A percentile compares a stretch with the other conserved stretches of the same genome.
phyloP scores from a whole-genome alignment of 2,329 filamentous ascomycete species.

The Trichophaea hybrida region DNA sequence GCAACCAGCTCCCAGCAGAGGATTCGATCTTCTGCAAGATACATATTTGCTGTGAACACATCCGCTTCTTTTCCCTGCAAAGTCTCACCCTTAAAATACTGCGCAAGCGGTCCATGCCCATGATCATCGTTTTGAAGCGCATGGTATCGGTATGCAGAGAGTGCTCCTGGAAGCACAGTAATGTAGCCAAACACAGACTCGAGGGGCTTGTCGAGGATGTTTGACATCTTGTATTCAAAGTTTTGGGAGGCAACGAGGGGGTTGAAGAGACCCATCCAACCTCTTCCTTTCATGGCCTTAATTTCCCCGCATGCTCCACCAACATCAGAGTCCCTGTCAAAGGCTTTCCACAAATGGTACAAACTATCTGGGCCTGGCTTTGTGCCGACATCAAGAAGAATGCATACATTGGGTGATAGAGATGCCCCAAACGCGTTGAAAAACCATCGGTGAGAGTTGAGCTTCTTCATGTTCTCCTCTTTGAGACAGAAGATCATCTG shows the following conservation, averaged over 20 bases:
- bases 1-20: constrained; percentile 91
- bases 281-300: constrained; percentile 85
- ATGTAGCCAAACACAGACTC: constrained; percentile 98
- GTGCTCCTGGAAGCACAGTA: constrained; percentile 87
- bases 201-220: constrained; percentile 92
- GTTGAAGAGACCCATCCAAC: constrained; percentile 71
- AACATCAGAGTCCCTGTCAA: constrained; percentile 93
- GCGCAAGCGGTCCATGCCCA: constrained; percentile 84
- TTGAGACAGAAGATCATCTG: constrained; percentile 98
- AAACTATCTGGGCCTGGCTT: constrained; percentile 75
- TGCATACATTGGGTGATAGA: constrained; percentile 90
- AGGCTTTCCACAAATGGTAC: constrained; percentile 98
- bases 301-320: constrained; percentile 96
- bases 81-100: constrained; percentile 99
- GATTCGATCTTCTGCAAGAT: constrained; percentile 77
- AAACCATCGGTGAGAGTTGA: constrained; percentile 98
- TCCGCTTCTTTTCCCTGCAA: constrained; percentile 91
- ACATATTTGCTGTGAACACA: constrained; percentile 96
- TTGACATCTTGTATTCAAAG: constrained; percentile 99
- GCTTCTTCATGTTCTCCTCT: constrained; percentile 92
- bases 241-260: constrained; percentile 94
- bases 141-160: constrained; percentile 91
- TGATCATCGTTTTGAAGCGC: constrained; percentile 93
- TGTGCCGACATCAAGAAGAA: constrained; percentile 90
- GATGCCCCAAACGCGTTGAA: constrained; percentile 95